A percentile compares a stretch with the other conserved stretches of the same genome.
Evolutionary conservation across 208 protist genomes (phyloP).

Genomic region (Phytomonas sp.): DNA sequence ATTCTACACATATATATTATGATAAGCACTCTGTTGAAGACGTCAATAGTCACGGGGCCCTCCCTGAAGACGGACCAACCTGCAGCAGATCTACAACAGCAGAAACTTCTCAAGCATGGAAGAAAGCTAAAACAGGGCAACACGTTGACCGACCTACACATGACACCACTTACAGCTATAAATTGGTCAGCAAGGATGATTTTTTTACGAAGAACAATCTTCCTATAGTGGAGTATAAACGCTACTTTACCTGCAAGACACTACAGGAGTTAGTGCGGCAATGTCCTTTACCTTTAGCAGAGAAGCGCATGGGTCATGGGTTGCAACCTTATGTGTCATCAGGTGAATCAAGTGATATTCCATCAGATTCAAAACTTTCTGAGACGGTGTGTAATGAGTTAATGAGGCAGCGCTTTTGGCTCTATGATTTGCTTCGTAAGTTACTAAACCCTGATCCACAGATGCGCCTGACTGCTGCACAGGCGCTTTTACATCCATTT

Average conservation of each 20-base stretch:
- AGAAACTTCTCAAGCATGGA: neutral
- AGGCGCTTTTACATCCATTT: constrained; percentile 59
- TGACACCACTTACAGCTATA: constrained; percentile 2
- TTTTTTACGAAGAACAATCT: constrained; percentile 15
- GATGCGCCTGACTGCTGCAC: constrained; percentile 39
- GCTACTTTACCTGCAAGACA: constrained; percentile 58
- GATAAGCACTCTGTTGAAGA: neutral
- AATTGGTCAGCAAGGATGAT: constrained; percentile 22
- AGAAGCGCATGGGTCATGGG: constrained; percentile 49
- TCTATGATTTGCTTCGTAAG: constrained; percentile 58
- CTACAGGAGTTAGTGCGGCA: constrained; percentile 61
- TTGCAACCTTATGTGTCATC: constrained; percentile 25
- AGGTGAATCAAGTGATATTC: constrained; percentile 14
- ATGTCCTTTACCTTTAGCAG: constrained; percentile 51
- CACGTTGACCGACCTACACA: constrained; percentile 9
- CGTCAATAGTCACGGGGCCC: neutral
- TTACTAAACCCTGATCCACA: constrained; percentile 53
- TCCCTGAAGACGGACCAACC: neutral
- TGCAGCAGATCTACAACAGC: neutral
- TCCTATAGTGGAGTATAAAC: constrained; percentile 25
- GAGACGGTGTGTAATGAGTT: constrained; percentile 29
- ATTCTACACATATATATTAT: constrained; percentile 42
- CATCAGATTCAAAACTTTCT: constrained; percentile 7
- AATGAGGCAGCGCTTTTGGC: constrained; percentile 60
- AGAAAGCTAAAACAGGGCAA: neutral